Base-by-base conservation (phyloP, 163 green algal genomes). In the Scenedesmus sp. region DNA sequence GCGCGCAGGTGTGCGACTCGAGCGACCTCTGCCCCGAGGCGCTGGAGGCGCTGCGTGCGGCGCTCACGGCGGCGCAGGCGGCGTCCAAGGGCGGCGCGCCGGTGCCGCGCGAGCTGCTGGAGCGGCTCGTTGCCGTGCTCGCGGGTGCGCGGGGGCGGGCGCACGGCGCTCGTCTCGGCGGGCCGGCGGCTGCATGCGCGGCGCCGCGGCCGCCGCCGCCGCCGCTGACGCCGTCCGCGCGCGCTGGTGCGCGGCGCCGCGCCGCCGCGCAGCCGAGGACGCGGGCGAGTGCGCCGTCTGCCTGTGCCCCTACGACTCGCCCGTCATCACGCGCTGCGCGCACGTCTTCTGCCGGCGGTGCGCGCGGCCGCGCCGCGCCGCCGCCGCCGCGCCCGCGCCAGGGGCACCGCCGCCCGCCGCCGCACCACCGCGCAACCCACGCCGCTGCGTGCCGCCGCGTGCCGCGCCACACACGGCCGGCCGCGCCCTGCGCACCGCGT, bases 241-340 rank as follows among this genome's bases (percentile, higher is more conserved):
- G n/a, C n/a, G 39, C 34, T 56, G 17, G 18, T 34, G 15, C 63
- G 14, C 28, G 26, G 0, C 10, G 7, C 62, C 54, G 4, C 24
- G 22, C 15, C 33, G 18, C 31, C 22, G 48, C 48, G 48, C 51
- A 79, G 77, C 63, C 82, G 69, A 18, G 62, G 62, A 54, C 53
- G 53, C 48, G 18, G 28, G 78, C 42, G 86, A 91, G 53, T 92
- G 88, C 81, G 60, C 84, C 22, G 75, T 91, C 31, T 92, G 88
- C 75, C 69, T 92, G 71, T 70, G 75, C 36, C 60, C 74, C 4
- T 36, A 90, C 22, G 60, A 70, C 36, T 0, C 22, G 26, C 84
- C 88, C 0, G 80, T 63, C 77, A 90, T 92, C 80, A 92, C 88
- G 0, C 63, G 58, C 4, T 91, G 87, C 75, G 69, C 63, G 20